Conservation (phyloP, 108 stramenopile species). For the Pseudonitzschia delicatissima region DNA sequence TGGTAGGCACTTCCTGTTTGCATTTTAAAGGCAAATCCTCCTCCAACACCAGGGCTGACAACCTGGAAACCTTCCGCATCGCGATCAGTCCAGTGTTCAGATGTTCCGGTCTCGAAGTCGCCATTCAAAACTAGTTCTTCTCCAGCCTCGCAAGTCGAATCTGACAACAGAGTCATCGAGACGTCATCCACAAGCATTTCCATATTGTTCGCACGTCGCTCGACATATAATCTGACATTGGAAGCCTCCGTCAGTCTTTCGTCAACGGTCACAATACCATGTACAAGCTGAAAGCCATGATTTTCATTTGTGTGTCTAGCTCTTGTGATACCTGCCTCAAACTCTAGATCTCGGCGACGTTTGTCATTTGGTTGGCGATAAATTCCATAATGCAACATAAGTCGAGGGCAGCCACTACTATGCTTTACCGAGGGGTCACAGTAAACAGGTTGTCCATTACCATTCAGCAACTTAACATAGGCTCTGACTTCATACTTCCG, state of each 20-base stretch:
- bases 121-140: conserved; percentile 3
- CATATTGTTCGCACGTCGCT: not conserved
- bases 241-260: not conserved
- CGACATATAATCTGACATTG: conserved; percentile 1
- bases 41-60: not conserved
- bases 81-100: not conserved
- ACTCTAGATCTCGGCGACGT: not conserved
- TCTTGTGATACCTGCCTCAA: not conserved
- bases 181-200: conserved; percentile 10
- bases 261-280: not conserved
- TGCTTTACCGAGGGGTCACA: conserved; percentile 1
- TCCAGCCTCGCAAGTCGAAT: not conserved
- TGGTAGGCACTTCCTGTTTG: not conserved
- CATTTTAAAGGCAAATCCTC: conserved; percentile 2
- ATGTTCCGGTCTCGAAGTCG: not conserved
- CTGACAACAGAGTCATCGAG: conserved; percentile 8
- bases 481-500: conserved; percentile 6
- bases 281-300: not conserved
- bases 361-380: not conserved
- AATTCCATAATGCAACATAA: not conserved
- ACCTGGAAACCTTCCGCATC: not conserved
- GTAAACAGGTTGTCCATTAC: not conserved
- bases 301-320: not conserved
- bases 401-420: not conserved
- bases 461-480: conserved; percentile 1